These are phyloP conservation scores for Picea glauca DNA, from an alignment of 75 land plant genomes.

Conservation along the genomic window DNA sequence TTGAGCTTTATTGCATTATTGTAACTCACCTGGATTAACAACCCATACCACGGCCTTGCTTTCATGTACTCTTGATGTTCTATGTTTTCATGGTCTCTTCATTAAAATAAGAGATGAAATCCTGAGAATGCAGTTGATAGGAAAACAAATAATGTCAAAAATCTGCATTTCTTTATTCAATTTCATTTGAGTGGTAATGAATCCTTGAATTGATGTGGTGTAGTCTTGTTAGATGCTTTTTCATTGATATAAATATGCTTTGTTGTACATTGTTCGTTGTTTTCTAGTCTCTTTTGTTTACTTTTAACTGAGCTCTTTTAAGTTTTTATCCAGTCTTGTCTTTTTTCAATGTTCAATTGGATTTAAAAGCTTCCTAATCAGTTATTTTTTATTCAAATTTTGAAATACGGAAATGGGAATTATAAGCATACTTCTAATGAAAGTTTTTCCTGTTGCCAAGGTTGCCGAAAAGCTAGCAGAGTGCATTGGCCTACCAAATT, in stretches of 20 bases:
- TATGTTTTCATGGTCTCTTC: no score
- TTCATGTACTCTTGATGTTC: no score
- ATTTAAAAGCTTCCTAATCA: constrained; percentile 4
- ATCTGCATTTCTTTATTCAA: neutral
- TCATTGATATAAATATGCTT: neutral
- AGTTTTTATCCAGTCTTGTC: neutral
- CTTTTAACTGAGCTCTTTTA: neutral
- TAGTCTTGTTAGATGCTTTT: neutral
- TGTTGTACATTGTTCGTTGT: neutral
- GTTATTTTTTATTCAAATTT: neutral
- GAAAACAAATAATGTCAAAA: neutral
- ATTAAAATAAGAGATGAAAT: no score
- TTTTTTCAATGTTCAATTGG: neutral
- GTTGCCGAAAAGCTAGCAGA: constrained; percentile 73
- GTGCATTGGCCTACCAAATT: constrained; percentile 63
- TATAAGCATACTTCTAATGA: neutral
- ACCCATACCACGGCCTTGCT: no score
- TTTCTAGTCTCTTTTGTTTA: neutral
- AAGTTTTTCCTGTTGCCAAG: constrained; percentile 30
- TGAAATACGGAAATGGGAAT: neutral
- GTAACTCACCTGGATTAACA: no score
- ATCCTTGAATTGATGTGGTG: neutral
- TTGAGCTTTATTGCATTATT: no score
- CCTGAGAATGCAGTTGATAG: neutral
- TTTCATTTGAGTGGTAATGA: neutral